phyloP scores from a whole-genome alignment of 495 filamentous ascomycete species.

The Penicillium parvum region DNA sequence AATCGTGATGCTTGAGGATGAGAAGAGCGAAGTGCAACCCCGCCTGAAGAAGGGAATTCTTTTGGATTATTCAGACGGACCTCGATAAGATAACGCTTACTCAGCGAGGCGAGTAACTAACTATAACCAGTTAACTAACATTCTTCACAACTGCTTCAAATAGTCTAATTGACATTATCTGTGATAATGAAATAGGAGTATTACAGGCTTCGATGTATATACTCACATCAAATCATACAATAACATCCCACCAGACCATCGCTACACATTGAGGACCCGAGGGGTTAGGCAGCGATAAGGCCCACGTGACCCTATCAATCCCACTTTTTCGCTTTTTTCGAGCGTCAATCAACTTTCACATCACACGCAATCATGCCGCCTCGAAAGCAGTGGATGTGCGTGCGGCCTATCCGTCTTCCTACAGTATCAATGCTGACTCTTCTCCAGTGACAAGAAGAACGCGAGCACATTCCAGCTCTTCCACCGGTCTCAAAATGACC shows the following conservation, averaged over 20 bases:
- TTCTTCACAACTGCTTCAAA: no score
- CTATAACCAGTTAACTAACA: no score
- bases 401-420: not conserved
- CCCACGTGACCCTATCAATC: constrained; percentile 37
- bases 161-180: not conserved
- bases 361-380: constrained; percentile 58
- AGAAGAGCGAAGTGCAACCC: constrained; percentile 17
- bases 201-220: not conserved
- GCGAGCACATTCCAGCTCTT: constrained; percentile 91
- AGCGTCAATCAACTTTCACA: constrained; percentile 9
- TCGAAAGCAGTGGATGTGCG: constrained; percentile 85
- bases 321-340: constrained; percentile 33
- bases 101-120: constrained; percentile 12
- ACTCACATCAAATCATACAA: no score
- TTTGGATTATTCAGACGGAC: constrained; percentile 32
- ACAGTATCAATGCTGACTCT: constrained; percentile 4
- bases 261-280: constrained; percentile 19
- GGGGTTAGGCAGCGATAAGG: constrained; percentile 32
- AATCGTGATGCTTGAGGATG: constrained; percentile 6
- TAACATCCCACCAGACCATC: no score
- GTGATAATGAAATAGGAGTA: not conserved
- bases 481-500: constrained; percentile 94
- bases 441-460: constrained; percentile 80
- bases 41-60: constrained; percentile 32
- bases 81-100: constrained; percentile 34